A percentile compares a stretch with the other conserved stretches of the same genome.
Evolutionary conservation across 805 yeast species (phyloP).

Genomic region (Wickerhamomyces strasburgensis): DNA sequence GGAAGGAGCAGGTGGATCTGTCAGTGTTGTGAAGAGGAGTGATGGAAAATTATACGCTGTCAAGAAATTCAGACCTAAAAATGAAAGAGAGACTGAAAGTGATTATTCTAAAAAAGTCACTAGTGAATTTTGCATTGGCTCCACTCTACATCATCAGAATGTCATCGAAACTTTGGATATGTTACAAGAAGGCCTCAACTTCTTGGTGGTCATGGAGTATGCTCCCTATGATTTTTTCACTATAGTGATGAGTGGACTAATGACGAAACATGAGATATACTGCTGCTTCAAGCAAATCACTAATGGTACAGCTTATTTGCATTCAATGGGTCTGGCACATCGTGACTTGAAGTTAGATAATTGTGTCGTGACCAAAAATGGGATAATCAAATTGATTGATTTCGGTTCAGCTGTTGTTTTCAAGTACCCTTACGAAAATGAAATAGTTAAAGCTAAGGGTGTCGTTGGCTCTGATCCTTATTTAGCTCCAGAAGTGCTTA

Average conservation of each 20-base stretch:
- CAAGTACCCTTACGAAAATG: conserved; percentile 54
- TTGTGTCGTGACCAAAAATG: conserved; percentile 74
- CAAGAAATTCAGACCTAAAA: conserved; percentile 72
- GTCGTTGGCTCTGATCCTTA: conserved; percentile 96
- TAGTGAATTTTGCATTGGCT: conserved; percentile 79
- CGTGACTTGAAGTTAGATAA: conserved; percentile 90
- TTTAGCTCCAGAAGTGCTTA: conserved; percentile 85
- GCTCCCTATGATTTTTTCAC: conserved; percentile 90
- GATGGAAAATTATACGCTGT: conserved; percentile 73
- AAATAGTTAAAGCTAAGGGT: conserved; percentile 67
- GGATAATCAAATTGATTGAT: conserved; percentile 82
- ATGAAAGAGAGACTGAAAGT: conserved; percentile 53
- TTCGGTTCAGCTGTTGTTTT: conserved; percentile 91
- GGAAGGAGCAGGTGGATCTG: conserved; percentile 94
- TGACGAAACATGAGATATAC: conserved; percentile 62
- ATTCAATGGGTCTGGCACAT: conserved; percentile 81
- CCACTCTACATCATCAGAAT: conserved; percentile 71
- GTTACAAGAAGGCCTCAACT: conserved; percentile 58
- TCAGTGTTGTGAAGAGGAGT: conserved; percentile 63
- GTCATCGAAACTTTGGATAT: conserved; percentile 78
- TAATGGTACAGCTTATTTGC: conserved; percentile 71
- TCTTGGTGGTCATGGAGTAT: conserved; percentile 85
- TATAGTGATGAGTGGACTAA: conserved; percentile 82
- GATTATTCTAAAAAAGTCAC: conserved; percentile 77
- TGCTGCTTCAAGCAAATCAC: conserved; percentile 84